Evolutionary conservation across 2,329 filamentous ascomycete genomes (phyloP).

Genomic region (Periconia digitata): DNA sequence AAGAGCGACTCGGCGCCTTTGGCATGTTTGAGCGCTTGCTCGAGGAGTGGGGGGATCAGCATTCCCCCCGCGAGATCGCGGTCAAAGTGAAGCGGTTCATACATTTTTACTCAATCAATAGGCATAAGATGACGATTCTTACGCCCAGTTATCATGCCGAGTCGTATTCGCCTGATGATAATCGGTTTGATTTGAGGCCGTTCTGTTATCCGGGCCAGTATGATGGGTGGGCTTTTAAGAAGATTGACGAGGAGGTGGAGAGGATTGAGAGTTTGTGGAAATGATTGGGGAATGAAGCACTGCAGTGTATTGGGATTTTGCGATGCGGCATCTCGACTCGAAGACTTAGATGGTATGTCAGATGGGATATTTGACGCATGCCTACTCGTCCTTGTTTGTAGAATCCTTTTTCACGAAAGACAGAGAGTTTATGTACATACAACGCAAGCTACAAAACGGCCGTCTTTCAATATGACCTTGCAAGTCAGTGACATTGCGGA

Average conservation of each 20-base stretch:
- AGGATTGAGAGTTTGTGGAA: slow-evolving; percentile 29
- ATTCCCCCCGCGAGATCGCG: slow-evolving; percentile 47
- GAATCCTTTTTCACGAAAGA: too few species aligned
- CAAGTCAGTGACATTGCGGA: too few species aligned
- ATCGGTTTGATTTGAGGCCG: slow-evolving; percentile 55
- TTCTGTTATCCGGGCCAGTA: slow-evolving; percentile 46
- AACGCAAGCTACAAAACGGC: too few species aligned
- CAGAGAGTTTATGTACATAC: too few species aligned
- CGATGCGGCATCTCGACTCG: too few species aligned
- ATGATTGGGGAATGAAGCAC: slow-evolving; percentile 2
- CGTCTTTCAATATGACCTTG: too few species aligned
- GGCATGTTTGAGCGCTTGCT: slow-evolving; percentile 57
- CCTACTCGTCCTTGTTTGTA: too few species aligned
- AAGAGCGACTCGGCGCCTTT: slow-evolving; percentile 56
- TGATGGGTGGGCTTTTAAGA: slow-evolving; percentile 38
- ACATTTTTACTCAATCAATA: slow-evolving; percentile 58
- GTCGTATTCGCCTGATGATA: slow-evolving; percentile 59
- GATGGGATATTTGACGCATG: too few species aligned
- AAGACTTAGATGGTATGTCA: too few species aligned
- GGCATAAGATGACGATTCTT: slow-evolving; percentile 58
- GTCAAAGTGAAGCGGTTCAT: slow-evolving; percentile 51
- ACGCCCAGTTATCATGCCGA: slow-evolving; percentile 38
- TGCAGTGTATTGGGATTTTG: too few species aligned
- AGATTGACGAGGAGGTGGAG: slow-evolving; percentile 40
- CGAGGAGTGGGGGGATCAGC: slow-evolving; percentile 51